Evolutionary conservation across 192 early-diverging fungal genomes (phyloP).

Genomic region (Dissophora globulifera): DNA sequence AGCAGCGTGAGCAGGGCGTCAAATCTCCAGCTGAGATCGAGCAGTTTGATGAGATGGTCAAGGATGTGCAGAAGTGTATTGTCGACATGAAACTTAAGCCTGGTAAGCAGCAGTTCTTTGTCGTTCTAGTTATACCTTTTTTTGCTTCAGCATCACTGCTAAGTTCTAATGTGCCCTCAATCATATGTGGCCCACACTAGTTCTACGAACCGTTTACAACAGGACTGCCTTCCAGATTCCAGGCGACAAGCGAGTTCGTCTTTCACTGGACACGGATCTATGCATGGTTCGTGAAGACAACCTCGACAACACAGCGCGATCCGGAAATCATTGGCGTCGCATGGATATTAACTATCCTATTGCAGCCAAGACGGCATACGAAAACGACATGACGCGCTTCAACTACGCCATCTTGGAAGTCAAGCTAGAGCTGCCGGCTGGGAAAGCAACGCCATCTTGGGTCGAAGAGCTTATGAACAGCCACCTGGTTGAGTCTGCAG

Average conservation of each 20-base stretch:
- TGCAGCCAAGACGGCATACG: constrained; percentile 80
- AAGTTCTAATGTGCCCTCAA: too few relatives aligned
- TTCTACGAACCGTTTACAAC: constrained; percentile 94
- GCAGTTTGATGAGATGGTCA: constrained; percentile 73
- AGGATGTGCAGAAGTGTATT: constrained; percentile 78
- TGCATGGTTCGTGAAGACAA: constrained; percentile 97
- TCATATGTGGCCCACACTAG: constrained; percentile 30
- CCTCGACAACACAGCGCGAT: constrained; percentile 73
- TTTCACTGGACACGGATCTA: constrained; percentile 95
- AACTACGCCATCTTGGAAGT: constrained; percentile 96
- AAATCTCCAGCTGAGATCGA: constrained; percentile 82
- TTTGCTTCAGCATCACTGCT: constrained; percentile 1
- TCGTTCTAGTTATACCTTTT: too few relatives aligned
- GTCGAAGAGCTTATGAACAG: constrained; percentile 76
- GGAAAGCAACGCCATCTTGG: constrained; percentile 79
- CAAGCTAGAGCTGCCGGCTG: constrained; percentile 79
- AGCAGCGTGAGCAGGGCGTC: constrained; percentile 77
- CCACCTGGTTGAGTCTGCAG: constrained; percentile 81
- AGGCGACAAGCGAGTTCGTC: constrained; percentile 90
- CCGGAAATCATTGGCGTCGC: constrained; percentile 91
- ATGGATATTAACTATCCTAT: constrained; percentile 73
- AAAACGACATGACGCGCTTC: constrained; percentile 86
- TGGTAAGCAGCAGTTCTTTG: constrained; percentile 16
- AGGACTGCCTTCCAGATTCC: constrained; percentile 99
- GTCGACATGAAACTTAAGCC: constrained; percentile 72